These are phyloP conservation scores for Lasiodiplodia sp. DNA, from an alignment of 2,329 filamentous ascomycete genomes.

Conservation along the genomic window DNA sequence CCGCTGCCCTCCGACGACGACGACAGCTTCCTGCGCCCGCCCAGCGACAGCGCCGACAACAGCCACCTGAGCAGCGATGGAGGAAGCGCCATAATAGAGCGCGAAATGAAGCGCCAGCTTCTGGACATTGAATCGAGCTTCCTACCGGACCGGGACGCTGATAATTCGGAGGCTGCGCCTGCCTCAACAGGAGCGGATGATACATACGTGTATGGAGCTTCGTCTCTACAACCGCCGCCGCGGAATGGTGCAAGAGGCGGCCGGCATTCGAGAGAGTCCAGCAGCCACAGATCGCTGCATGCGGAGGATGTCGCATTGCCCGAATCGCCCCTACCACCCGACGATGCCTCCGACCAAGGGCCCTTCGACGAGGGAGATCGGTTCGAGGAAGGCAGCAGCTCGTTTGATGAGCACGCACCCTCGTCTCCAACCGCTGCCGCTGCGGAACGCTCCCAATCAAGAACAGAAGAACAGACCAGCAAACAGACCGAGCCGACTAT, in stretches of 20 bases:
- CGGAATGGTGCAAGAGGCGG: conserved; percentile 13
- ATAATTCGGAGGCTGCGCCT: conserved; percentile 41
- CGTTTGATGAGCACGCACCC: conserved; percentile 44
- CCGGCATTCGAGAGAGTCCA: conserved; percentile 5
- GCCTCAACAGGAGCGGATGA: conserved; percentile 50
- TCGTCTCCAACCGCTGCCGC: conserved; percentile 54
- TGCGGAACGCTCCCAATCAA: conserved; percentile 43
- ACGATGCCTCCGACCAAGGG: conserved; percentile 43
- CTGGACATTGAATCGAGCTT: conserved; percentile 71
- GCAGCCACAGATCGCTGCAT: conserved; percentile 14
- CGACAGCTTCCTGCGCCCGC: conserved; percentile 46
- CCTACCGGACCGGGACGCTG: conserved; percentile 65
- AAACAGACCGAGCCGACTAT: conserved; percentile 24
- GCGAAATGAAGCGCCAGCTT: conserved; percentile 65
- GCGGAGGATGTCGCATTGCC: conserved; percentile 36
- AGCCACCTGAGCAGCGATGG: conserved; percentile 45
- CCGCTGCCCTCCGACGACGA: conserved; percentile 50
- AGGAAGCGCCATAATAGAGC: conserved; percentile 58
- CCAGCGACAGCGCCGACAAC: conserved; percentile 38
- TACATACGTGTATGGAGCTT: conserved; percentile 54
- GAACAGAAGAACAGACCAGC: conserved; percentile 21
- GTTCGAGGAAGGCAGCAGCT: conserved; percentile 39
- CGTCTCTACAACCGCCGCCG: conserved; percentile 27
- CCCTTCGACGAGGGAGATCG: conserved; percentile 37
- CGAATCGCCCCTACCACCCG: conserved; percentile 47